Evolutionary conservation across 1,139 yeast species (phyloP).

Genomic region (Wickerhamomyces sp.): DNA sequence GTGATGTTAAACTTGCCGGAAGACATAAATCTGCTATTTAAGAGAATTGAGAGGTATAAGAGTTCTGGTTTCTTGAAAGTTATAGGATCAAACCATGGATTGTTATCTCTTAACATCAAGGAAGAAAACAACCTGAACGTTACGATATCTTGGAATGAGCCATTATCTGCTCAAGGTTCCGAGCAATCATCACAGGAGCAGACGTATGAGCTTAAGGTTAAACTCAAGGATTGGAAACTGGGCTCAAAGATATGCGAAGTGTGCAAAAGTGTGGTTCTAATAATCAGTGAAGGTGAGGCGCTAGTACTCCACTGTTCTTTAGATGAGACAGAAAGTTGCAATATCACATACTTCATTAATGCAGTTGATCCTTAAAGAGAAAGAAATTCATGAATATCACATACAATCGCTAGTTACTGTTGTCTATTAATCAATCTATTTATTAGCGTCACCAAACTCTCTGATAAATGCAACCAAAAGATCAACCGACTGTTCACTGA

Average conservation of each 20-base stretch:
- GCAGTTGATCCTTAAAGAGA: conserved; percentile 26
- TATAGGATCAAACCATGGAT: conserved; percentile 29
- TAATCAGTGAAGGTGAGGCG: conserved; percentile 43
- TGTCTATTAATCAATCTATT: conserved; percentile 47
- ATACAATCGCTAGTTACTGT: too few species aligned
- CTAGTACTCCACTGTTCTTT: conserved; percentile 53
- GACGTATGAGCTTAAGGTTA: conserved; percentile 39
- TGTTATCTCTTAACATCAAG: conserved; percentile 44
- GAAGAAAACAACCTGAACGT: conserved; percentile 49
- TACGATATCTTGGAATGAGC: conserved; percentile 53
- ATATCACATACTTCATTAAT: conserved; percentile 47
- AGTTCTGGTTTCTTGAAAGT: conserved; percentile 30
- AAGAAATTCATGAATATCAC: too few species aligned
- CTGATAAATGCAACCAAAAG: conserved; percentile 39
- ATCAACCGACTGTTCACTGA: conserved; percentile 58
- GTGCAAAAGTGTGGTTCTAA: conserved; percentile 47
- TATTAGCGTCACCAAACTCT: conserved; percentile 49
- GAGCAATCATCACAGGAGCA: conserved; percentile 20
- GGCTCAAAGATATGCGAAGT: conserved; percentile 50
- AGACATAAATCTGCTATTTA: conserved; percentile 43
- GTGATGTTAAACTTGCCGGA: conserved; percentile 46
- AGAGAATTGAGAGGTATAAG: conserved; percentile 53
- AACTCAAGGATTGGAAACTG: conserved; percentile 51
- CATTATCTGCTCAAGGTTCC: conserved; percentile 25
- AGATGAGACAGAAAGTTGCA: conserved; percentile 52